Conservation (phyloP, 306 rosid species). For the Castanea sativa region DNA sequence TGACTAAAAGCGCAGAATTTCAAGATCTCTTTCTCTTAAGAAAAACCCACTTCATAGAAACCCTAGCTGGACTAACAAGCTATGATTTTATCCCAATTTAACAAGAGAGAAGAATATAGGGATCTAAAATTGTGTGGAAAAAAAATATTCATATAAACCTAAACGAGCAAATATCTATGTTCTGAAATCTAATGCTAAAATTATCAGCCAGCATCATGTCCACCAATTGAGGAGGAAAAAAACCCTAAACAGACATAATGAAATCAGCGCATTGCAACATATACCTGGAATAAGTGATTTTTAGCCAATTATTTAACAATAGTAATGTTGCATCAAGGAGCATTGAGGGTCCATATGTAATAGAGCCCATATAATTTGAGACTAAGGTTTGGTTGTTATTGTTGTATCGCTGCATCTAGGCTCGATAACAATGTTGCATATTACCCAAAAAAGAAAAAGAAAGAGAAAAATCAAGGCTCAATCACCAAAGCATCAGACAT, state of each 20-base stretch:
- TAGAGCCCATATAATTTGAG: no score
- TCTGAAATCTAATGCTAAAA: neutral
- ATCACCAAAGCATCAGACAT: constrained; percentile 34
- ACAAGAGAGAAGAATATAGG: neutral
- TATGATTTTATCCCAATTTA: constrained; percentile 12
- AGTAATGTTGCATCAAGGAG: constrained; percentile 11
- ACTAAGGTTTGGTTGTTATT: no score
- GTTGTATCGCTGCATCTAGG: neutral
- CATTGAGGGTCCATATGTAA: no score
- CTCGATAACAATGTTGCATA: constrained; percentile 23
- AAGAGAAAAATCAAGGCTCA: constrained; percentile 19
- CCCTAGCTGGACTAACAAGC: constrained; percentile 5
- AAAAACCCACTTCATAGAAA: neutral
- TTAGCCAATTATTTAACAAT: constrained; percentile 1
- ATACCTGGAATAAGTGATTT: neutral
- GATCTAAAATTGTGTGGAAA: neutral
- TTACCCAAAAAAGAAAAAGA: no score
- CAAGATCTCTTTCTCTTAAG: constrained; percentile 12
- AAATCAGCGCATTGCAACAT: neutral
- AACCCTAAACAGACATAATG: constrained; percentile 6
- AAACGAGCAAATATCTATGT: neutral
- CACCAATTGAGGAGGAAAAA: neutral
- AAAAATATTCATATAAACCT: neutral
- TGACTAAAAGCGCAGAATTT: constrained; percentile 5
- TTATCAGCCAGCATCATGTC: neutral